Base-by-base conservation (phyloP, 164 flowering plant species). In the Magnolia changhungtana region DNA sequence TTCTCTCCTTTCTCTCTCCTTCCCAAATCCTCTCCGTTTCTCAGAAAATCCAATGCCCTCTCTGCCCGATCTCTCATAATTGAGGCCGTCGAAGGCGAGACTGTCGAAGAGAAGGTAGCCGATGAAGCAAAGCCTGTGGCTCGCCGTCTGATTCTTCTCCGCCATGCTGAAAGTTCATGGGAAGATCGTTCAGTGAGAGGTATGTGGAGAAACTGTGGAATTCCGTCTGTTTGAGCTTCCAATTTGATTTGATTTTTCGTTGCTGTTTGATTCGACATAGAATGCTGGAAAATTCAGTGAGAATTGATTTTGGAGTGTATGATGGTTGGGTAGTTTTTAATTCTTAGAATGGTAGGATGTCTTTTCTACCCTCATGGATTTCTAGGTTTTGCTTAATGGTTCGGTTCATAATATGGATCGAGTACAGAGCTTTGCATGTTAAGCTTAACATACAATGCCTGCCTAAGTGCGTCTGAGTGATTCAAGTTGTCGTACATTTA, bases 71-170 rank as follows among this genome's bases (percentile, higher is more conserved):
- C 84, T 49, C 76, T 83, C 21, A 69, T 73, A 4, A 76, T 65
- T 45, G 80, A 78, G 76, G 63, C 82, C 11, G 76, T 52, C 55
- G 77, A 82, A 52, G 78, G 71, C 67, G 70, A 80, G 71, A 69
- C 67, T 24, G 29, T 78, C 1, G 81, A 69, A 64, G 84, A 75
- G 61, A 66, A 75, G 14, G 51, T 27, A 55, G 61, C 13, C 3
- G 18, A 11, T 55, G 13, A 19, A 11, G 55, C 79, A 11, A 66
- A 81, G 37, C 76, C 84, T 24, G 7, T 51, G 7, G 24, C 87
- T 79, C 95, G 94, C 66, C 94, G 97, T 50, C 87, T 92, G 66
- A 87, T 92, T 78, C 86, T 92, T 50, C 97, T 92, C 74, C 92
- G 97, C 50, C 95, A 92, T 37, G 97, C 95, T 8, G 69, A 85